Evolutionary conservation across 495 filamentous ascomycete species (phyloP).

Genomic region (Aspergillus sclerotiicarbonarius): DNA sequence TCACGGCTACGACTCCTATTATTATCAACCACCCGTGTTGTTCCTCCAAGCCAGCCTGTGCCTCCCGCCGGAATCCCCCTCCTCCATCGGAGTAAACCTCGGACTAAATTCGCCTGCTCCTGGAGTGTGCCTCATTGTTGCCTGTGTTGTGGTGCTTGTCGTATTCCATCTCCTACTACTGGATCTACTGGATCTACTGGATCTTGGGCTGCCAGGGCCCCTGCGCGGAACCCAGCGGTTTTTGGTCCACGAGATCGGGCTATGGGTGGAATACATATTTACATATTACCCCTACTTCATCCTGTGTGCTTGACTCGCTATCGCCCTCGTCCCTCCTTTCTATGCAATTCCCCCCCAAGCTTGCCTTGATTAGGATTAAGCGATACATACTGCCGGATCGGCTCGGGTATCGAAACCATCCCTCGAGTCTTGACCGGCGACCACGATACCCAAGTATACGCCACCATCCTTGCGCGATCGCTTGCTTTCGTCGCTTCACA

Average conservation of each 20-base stretch:
- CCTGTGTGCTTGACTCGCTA: slow-evolving; percentile 8
- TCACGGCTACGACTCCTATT: neutral
- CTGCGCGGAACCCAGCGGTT: neutral
- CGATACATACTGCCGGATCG: neutral
- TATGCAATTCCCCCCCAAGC: neutral
- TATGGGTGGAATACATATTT: slow-evolving; percentile 15
- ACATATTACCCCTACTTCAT: slow-evolving; percentile 11
- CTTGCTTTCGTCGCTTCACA: slow-evolving; percentile 8
- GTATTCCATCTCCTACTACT: no score
- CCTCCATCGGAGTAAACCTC: neutral
- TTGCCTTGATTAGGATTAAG: neutral
- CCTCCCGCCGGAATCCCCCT: no score
- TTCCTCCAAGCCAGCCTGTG: no score
- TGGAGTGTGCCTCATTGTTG: neutral
- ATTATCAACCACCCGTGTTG: no score
- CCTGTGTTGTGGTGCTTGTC: no score
- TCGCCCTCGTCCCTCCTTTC: slow-evolving; percentile 10
- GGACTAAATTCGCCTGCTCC: neutral
- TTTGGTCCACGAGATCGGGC: neutral
- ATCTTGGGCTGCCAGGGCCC: neutral
- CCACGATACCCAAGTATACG: neutral
- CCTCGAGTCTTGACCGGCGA: neutral
- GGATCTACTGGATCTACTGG: neutral
- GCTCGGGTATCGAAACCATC: neutral
- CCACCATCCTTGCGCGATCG: neutral